Evolutionary conservation across 2,329 filamentous ascomycete species (phyloP), one percentile per base, ranked within the genome.

Genomic region (Drechslerella coelobrocha): DNA sequence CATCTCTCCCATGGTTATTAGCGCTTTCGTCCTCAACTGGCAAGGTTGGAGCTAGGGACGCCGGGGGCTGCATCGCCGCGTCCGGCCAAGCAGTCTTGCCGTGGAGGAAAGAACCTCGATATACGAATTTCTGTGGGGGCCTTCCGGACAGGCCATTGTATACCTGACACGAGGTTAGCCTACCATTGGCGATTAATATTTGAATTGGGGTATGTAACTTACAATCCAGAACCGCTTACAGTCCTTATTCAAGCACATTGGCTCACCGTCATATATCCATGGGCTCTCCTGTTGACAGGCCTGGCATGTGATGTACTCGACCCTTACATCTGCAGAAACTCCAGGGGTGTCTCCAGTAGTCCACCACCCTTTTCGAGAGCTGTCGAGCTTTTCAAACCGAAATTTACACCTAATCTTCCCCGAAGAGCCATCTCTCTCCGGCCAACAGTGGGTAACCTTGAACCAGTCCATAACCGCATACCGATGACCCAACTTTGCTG

Each of bases 391-490:
- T 76, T 92, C 86, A 2, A 91, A 83, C 0, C 88, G 84, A 24
- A 88, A 82, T 72, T 85, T 86, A 74, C 84, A 83, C 0, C 82
- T 81, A 0, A 77, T 78, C 4, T 77, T 80, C 1, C 74, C 74
- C 1, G 76, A 77, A 0, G 80, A 77, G 0, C 78, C 72, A 2
- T 79, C 79, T 68, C 81, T 83, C 74, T 92, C 89, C 9, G 79
- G 81, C 89, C 89, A 92, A 0, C 91, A 80, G 52, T 88, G 80
- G 0, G 87, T 89, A 10, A 89, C 80, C 52, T 86, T 84, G 76
- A 90, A 92, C 77, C 83, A 86, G n/a, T 82, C 88, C 43, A 92
- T 80, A 0, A 91, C 85, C 61, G 84, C 86, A 74, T 87, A 91
- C 0, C 82, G 79, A 63, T 87, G 81, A 0, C 84, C 83, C 6